A percentile compares a stretch with the other conserved stretches of the same genome.
These are phyloP conservation scores for Podospora didyma DNA, from an alignment of 495 filamentous ascomycete genomes.

Conservation along the genomic window DNA sequence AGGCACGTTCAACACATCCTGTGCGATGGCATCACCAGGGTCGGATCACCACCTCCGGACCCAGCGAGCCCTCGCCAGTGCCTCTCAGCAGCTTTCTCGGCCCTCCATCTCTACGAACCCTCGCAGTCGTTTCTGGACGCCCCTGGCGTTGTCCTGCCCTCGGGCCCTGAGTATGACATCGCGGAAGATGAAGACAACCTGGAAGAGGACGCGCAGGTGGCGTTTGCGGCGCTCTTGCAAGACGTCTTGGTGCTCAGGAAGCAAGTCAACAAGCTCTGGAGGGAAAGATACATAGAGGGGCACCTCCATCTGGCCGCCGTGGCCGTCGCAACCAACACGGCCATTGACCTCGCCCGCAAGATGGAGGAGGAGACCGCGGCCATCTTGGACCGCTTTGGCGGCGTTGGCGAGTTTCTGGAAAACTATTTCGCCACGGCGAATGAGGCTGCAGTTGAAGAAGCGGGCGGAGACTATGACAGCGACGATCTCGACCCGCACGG, in stretches of 20 bases:
- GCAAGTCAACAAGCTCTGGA: background rate
- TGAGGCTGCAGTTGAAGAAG: background rate
- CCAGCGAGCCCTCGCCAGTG: background rate
- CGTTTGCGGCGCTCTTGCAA: background rate
- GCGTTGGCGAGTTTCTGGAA: background rate
- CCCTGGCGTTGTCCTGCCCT: background rate
- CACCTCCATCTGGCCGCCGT: background rate
- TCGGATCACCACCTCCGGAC: background rate
- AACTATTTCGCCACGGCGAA: background rate
- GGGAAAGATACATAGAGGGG: background rate
- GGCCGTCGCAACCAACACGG: constrained; percentile 1
- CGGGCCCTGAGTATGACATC: background rate
- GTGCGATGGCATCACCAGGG: background rate
- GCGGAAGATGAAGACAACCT: background rate
- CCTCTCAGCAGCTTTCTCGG: background rate
- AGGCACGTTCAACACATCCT: background rate
- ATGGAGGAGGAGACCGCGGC: background rate
- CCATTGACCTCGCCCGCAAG: background rate
- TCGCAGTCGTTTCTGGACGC: background rate
- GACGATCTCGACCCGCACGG: background rate
- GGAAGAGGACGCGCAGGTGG: background rate
- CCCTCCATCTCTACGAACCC: background rate
- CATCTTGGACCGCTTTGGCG: background rate
- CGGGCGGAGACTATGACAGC: background rate
- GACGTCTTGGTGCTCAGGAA: background rate